Conservation (phyloP, 108 stramenopile genomes). For the Chaetoceros tenuissimus region DNA sequence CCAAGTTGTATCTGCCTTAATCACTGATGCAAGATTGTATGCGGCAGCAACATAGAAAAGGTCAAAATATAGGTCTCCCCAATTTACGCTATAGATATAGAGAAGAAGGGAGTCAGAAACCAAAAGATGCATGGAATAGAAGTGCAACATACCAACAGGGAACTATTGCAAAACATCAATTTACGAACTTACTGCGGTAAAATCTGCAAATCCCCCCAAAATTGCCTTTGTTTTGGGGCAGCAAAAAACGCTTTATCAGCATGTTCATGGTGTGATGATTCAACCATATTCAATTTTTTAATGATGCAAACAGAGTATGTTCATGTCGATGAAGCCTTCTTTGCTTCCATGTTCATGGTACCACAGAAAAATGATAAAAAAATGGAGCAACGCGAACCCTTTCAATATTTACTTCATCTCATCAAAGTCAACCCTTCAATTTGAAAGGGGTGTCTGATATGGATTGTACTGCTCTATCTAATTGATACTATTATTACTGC, state of each 20-base stretch:
- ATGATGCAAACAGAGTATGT: too few relatives aligned
- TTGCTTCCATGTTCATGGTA: too few relatives aligned
- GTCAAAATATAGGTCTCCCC: slow-evolving; percentile 39
- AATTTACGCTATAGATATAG: slow-evolving; percentile 16
- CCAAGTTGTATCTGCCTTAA: slow-evolving; percentile 13
- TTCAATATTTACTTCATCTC: too few relatives aligned
- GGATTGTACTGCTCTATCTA: too few relatives aligned
- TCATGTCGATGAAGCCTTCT: too few relatives aligned
- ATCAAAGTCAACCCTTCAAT: too few relatives aligned
- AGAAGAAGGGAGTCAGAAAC: slow-evolving; percentile 2
- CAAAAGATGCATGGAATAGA: background rate
- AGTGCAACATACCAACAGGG: background rate
- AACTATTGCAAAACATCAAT: slow-evolving; percentile 2
- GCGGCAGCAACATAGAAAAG: slow-evolving; percentile 28
- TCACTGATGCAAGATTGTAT: slow-evolving; percentile 18
- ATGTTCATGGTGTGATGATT: too few relatives aligned
- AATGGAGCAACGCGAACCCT: too few relatives aligned
- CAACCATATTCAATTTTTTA: too few relatives aligned
- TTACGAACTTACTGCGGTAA: slow-evolving; percentile 4
- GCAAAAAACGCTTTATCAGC: slow-evolving; percentile 5
- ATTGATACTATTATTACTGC: too few relatives aligned
- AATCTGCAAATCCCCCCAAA: slow-evolving; percentile 13
- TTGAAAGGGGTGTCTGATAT: too few relatives aligned
- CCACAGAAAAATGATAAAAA: too few relatives aligned
- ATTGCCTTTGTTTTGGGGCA: slow-evolving; percentile 9